Evolutionary conservation across 2,329 filamentous ascomycete genomes (phyloP), one percentile per base, ranked within the genome.

Genomic region (Ambrosiella beaveri): DNA sequence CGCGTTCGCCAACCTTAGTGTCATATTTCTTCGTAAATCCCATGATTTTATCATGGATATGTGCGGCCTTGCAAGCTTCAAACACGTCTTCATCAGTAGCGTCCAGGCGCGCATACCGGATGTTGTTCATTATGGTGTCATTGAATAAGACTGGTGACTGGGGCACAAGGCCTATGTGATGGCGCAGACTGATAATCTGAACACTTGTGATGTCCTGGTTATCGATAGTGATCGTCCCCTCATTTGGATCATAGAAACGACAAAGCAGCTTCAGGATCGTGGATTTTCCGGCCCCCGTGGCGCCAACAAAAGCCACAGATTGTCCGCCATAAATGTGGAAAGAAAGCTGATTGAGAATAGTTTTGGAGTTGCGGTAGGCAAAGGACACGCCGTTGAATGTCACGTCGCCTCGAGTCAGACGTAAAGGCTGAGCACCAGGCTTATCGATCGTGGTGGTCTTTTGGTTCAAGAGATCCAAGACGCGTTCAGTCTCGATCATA

Each of bases 251-350:
- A 65, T 81, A 82, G 63, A 79, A 80, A 0, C 79, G 76, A 63
- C 77, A 74, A 5, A 82, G 68, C n/a, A 82, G 71, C 64, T 78
- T 79, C 45, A 80, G 66, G 37, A 79, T 71, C 1, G 78, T 81
- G 1, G 77, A 79, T 63, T 81, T 81, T 40, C 78, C 78, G 9
- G 78, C 77, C 19, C 79, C 79, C 9, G 78, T 81, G 50, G 77
- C 73, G 9, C 79, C 79, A 7, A 82, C 79, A 66, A 82, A 79
- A 9, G 79, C 79, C 35, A 79, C 74, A 0, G 77, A 80, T 58
- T 73, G 74, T 12, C 79, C 76, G 2, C 75, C 71, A 7, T 72
- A 67, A 38, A 76, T 73, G 40, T 70, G 69, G 61, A 82, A 73
- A 61, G 71, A 75, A 60, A 82, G 68, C 47, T 74, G 65, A 61